These are phyloP conservation scores for Zychaea mexicana DNA, from an alignment of 371 early-diverging fungal species.

Conservation along the genomic window DNA sequence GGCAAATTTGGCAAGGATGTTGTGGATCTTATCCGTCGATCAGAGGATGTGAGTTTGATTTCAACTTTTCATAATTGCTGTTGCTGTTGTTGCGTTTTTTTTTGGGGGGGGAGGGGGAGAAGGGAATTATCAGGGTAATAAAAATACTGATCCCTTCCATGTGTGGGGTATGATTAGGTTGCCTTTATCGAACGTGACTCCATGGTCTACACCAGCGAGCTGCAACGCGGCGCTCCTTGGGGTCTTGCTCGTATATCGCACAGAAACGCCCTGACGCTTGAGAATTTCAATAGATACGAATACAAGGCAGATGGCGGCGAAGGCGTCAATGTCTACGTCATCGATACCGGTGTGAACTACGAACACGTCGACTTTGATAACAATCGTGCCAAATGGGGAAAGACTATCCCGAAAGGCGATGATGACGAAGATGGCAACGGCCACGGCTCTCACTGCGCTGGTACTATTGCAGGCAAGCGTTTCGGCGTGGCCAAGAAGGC, in stretches of 20 bases:
- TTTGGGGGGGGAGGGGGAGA: no score
- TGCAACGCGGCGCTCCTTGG: conserved; percentile 83
- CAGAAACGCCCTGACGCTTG: conserved; percentile 56
- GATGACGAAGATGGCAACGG: conserved; percentile 79
- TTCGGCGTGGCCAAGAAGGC: conserved; percentile 92
- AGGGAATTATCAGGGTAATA: no score
- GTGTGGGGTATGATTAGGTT: no score
- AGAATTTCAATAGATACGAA: conserved; percentile 71
- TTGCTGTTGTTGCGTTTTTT: neutral
- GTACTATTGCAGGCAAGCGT: conserved; percentile 82
- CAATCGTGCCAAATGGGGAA: conserved; percentile 83
- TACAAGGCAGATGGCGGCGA: conserved; percentile 75
- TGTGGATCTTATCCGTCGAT: conserved; percentile 70
- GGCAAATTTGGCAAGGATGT: conserved; percentile 73
- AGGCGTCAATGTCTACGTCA: conserved; percentile 83
- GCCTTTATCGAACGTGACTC: conserved; percentile 86
- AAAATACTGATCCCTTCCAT: neutral
- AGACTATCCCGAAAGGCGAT: conserved; percentile 68
- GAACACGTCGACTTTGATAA: conserved; percentile 86
- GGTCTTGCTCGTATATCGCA: conserved; percentile 86
- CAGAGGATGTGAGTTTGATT: conserved; percentile 37
- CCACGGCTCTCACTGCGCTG: conserved; percentile 94
- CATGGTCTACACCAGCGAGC: conserved; percentile 65
- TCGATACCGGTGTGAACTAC: conserved; percentile 88
- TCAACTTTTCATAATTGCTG: neutral